Evolutionary conservation across 495 filamentous ascomycete species (phyloP), one percentile per base, ranked within the genome.

Genomic region (Xylaria curta): DNA sequence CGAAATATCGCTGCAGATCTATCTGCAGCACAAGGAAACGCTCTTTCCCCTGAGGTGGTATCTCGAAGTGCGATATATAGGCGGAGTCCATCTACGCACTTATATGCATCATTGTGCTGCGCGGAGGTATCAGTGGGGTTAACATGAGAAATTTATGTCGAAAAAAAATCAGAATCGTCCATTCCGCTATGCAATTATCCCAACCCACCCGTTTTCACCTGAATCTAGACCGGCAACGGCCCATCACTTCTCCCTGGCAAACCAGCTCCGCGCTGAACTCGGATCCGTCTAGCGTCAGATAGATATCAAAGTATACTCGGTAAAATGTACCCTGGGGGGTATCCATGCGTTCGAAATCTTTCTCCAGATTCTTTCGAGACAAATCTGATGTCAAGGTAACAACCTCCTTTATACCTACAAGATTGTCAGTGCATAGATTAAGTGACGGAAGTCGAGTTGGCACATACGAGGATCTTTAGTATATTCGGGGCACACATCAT

Each of bases 271-370:
- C 96, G 73, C 95, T 98, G 85, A 99, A 99, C 80, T 99, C 96
- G 72, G 91, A 95, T 51, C 96, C 96, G 78, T 99, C 96, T 21
- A 99, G 90, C 10, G 96, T 98, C 64, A 99, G 93, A 81, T 97
- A 97, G 71, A 90, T 90, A 74, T 90, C 89, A 74, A 89, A 90
- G 78, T 90, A 90, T 42, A 93, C 91, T 71, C 96, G 92, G 87
- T 99, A 99, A 83, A 99, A 99, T 15, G 95, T 97, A 68, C 96
- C 96, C 79, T 99, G 96, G 2, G 96, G 96, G 4, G 96, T 99
- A 81, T 99, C 96, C 96, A 99, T 99, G 76, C 97, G 90, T 83
- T 99, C 96, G 72, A 99, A 99, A 79, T 99, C 96, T 80, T 97
- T 98, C 81, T 99, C 96, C 1, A 99, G 90, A 79, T 98, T 98